Conservation (phyloP, 257 asterid genomes). For the Hygrophila difformis region DNA sequence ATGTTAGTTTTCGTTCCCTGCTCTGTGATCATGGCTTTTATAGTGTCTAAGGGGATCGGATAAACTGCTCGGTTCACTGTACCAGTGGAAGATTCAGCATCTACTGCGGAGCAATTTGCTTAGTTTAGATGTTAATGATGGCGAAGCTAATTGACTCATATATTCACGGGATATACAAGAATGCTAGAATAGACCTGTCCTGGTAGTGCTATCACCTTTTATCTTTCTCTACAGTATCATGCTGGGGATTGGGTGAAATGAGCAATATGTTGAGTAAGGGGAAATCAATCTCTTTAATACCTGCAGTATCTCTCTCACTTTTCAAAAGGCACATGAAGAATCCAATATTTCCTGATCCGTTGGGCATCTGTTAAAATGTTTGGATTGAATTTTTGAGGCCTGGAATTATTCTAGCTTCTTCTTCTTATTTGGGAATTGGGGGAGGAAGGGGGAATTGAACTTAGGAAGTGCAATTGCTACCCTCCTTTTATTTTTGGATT, state of each 20-base stretch:
- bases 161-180: background rate
- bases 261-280: background rate
- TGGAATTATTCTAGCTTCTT: no score
- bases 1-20: no score
- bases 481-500: no score
- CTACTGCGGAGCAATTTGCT: background rate
- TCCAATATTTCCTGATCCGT: background rate
- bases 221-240: background rate
- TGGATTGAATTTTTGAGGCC: no score
- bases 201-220: no score
- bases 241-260: background rate
- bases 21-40: no score
- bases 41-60: no score
- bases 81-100: slow-evolving; percentile 5
- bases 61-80: no score
- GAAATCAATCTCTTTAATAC: background rate
- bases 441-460: no score
- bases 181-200: background rate
- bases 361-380: background rate
- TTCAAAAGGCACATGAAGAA: background rate
- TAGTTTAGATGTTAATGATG: slow-evolving; percentile 5
- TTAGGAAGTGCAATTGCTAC: no score
- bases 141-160: background rate
- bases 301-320: background rate
- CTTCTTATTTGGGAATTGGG: no score